A percentile compares a stretch with the other conserved stretches of the same genome.
phyloP scores from a whole-genome alignment of 2,329 filamentous ascomycete genomes.

The Talaromyces sp. region DNA sequence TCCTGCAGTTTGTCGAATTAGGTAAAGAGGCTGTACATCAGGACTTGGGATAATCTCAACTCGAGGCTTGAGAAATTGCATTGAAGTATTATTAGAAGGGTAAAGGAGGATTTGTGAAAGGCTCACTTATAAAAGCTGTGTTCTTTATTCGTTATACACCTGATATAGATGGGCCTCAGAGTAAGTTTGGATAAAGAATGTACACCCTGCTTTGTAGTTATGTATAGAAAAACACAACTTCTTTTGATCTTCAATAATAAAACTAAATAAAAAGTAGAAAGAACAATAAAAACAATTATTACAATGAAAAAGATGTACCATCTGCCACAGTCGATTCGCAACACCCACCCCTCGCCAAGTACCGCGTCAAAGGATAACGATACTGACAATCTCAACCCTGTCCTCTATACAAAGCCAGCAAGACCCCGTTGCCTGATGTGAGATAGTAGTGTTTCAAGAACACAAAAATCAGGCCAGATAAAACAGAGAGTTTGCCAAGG shows the following conservation, averaged over 20 bases:
- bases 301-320: neutral
- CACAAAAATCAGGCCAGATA: neutral
- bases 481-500: neutral
- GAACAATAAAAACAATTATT: neutral
- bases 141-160: too few species aligned
- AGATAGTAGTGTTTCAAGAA: neutral
- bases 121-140: too few species aligned
- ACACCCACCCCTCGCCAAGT: neutral
- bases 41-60: too few species aligned
- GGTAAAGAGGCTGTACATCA: too few species aligned
- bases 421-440: neutral
- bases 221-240: neutral
- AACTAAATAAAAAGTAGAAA: neutral
- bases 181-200: too few species aligned
- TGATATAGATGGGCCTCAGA: too few species aligned
- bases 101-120: too few species aligned
- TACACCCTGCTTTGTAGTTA: too few species aligned
- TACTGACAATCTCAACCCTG: neutral
- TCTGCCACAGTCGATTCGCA: neutral
- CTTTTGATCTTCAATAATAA: neutral
- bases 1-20: too few species aligned
- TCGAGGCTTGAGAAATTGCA: too few species aligned
- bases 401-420: neutral
- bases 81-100: too few species aligned
- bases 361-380: neutral